Evolutionary conservation across 768 basidiomycete genomes (phyloP).

Genomic region (Tricholoma saponaceum): DNA sequence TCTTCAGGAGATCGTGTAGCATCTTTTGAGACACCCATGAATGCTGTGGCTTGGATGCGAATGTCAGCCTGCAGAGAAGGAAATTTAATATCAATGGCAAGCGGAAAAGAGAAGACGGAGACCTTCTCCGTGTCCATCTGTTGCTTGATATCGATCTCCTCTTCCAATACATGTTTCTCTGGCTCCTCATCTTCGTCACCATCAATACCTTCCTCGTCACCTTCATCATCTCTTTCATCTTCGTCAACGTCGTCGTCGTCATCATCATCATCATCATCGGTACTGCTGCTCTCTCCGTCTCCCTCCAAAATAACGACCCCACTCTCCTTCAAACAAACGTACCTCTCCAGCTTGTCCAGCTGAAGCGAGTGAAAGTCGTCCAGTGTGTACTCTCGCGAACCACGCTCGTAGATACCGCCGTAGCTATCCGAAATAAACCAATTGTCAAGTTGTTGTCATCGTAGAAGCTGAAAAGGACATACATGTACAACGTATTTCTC

Average conservation of each 20-base stretch:
- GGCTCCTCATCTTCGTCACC: constrained; percentile 20
- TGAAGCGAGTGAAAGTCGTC: constrained; percentile 83
- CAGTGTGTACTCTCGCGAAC: constrained; percentile 80
- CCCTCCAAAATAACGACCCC: constrained; percentile 58
- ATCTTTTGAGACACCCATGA: constrained; percentile 63
- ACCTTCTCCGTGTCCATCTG: constrained; percentile 17
- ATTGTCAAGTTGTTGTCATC: background rate
- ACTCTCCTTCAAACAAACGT: constrained; percentile 66
- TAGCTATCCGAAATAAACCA: constrained; percentile 44
- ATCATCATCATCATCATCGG: constrained; percentile 56
- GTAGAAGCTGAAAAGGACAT: constrained; percentile 20
- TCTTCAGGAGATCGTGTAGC: constrained; percentile 64
- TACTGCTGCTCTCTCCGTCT: constrained; percentile 58
- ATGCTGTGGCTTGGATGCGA: constrained; percentile 31
- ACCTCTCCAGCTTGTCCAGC: constrained; percentile 83
- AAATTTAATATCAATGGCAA: background rate
- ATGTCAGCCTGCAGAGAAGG: constrained; percentile 24
- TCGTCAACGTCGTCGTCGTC: constrained; percentile 50
- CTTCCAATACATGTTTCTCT: constrained; percentile 4
- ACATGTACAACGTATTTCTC: constrained; percentile 85
- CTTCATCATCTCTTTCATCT: constrained; percentile 24
- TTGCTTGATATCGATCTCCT: constrained; percentile 11
- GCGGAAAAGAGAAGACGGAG: background rate
- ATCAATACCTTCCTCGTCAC: constrained; percentile 33
- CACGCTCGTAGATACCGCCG: constrained; percentile 84